These are phyloP conservation scores for Mangifera indica DNA, from an alignment of 345 rosid species.

Conservation along the genomic window DNA sequence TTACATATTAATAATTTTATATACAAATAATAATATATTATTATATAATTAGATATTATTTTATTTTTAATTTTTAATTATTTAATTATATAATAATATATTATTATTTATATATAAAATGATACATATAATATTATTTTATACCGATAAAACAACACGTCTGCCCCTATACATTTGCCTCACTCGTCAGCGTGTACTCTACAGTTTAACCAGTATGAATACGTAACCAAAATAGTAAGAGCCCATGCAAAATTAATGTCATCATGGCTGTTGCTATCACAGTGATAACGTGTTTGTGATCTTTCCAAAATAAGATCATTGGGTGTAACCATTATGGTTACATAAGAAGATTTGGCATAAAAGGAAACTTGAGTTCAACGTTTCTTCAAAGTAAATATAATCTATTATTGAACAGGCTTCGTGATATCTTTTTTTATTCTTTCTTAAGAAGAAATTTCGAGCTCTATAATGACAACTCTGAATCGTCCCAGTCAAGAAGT, in stretches of 20 bases:
- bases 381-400: slow-evolving; percentile 28
- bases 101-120: no score
- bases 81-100: no score
- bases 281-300: no score
- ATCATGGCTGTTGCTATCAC: not conserved
- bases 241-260: not conserved
- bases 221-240: not conserved
- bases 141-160: no score
- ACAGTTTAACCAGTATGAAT: no score
- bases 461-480: slow-evolving; percentile 4
- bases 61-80: no score
- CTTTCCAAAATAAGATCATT: slow-evolving; percentile 3
- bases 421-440: not conserved
- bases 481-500: slow-evolving; percentile 4
- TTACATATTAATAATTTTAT: no score
- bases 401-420: slow-evolving; percentile 2
- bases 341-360: slow-evolving; percentile 1
- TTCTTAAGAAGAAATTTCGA: slow-evolving; percentile 18
- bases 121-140: no score
- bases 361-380: slow-evolving; percentile 32
- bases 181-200: no score
- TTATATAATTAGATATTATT: no score
- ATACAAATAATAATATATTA: no score
- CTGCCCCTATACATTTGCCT: no score
- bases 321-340: not conserved